Conservation (phyloP, 768 basidiomycete species). For the Tulasnella calospora region DNA sequence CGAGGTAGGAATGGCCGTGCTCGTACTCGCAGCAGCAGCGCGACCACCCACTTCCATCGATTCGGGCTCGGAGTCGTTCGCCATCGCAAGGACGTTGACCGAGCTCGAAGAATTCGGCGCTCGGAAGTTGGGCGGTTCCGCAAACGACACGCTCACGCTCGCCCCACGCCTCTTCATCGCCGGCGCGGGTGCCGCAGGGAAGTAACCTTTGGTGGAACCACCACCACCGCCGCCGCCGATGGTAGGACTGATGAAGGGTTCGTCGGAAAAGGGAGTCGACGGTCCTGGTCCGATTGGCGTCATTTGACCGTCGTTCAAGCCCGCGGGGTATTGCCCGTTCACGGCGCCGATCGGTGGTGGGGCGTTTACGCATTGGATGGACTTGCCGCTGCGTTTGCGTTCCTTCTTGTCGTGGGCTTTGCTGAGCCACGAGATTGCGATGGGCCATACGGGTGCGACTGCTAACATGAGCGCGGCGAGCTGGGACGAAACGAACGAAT, state of each 20-base stretch:
- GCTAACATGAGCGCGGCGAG: constrained; percentile 14
- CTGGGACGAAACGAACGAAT: not conserved
- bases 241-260: not conserved
- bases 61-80: not conserved
- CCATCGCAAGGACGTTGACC: not conserved
- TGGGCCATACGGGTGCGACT: constrained; percentile 8
- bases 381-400: not conserved
- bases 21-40: not conserved
- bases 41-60: not conserved
- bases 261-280: not conserved
- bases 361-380: not conserved
- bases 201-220: not conserved
- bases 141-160: not conserved
- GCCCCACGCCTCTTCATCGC: not conserved
- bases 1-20: not conserved
- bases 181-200: not conserved
- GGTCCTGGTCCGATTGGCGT: not conserved
- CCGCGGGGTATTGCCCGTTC: not conserved
- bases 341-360: not conserved
- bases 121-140: not conserved
- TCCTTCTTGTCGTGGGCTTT: not conserved
- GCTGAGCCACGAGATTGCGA: not conserved
- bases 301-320: not conserved
- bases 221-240: not conserved
- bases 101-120: not conserved